Percentiles rank a stretch among this genome's conserved stretches.
Conservation (phyloP, 108 stramenopile genomes). For the Pseudonitzschia multistriata region DNA sequence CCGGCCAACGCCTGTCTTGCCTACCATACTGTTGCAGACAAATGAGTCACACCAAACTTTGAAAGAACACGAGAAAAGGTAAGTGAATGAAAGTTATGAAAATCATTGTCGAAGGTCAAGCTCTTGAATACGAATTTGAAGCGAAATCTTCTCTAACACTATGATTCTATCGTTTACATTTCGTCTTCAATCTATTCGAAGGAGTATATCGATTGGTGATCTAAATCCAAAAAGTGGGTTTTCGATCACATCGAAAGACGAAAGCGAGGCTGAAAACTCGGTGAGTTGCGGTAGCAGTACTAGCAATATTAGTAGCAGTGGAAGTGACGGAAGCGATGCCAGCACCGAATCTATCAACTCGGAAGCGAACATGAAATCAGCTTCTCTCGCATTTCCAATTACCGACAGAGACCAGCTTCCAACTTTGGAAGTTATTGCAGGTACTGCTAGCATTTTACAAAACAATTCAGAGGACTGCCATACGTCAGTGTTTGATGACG, state of each 20-base stretch:
- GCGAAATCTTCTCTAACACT: neutral
- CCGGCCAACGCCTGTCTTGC: conserved; percentile 9
- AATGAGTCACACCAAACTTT: neutral
- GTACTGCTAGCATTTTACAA: neutral
- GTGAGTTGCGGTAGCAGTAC: neutral
- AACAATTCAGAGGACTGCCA: neutral
- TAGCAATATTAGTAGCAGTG: conserved; percentile 4
- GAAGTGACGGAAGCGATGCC: neutral
- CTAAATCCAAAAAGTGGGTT: neutral
- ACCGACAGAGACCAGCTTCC: neutral
- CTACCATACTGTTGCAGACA: neutral
- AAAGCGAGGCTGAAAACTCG: conserved; percentile 1
- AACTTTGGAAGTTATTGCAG: neutral
- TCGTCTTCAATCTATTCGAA: neutral
- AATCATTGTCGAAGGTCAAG: no score
- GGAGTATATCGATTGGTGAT: neutral
- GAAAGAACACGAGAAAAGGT: neutral
- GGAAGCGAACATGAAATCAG: conserved; percentile 1
- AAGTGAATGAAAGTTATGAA: neutral
- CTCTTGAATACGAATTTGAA: neutral
- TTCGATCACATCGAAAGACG: neutral
- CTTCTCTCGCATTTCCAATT: neutral
- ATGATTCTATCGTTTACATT: neutral
- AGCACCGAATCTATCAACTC: neutral
- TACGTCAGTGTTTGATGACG: neutral